Evolutionary conservation across 352 stramenopile species (phyloP), one percentile per base, ranked within the genome.

Genomic region (Hyphochytrium catenoides): DNA sequence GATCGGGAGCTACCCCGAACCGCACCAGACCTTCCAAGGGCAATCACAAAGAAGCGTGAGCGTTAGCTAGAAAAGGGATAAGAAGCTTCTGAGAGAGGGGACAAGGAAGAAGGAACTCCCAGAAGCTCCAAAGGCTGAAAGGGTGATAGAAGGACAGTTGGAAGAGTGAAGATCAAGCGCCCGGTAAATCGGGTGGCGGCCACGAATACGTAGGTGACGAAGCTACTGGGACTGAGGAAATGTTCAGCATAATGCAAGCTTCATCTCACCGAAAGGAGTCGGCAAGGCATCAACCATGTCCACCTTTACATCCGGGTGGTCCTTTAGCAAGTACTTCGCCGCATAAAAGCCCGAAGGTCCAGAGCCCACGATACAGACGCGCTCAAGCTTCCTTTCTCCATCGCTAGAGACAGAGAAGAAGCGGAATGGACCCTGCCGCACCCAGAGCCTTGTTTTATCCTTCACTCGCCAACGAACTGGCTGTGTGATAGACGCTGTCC

Each of bases 1-100:
- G 89, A 60, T 98, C 90, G 1, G 90, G 91, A 14, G 87, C 90
- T 1, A 98, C 88, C 17, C 90, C 91, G 8, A 65, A 92, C 34
- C 90, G 69, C 21, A 98, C 87, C 31, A 98, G 68, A 3, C 91
- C 62, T 66, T 45, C 27, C 37, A 15, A 45, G 14, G 15, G 12
- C 23, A 38, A 9, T 7, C 4, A 9, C 16, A 26, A 36, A n/a
- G 18, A 28, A 49, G 4, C 17, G 14, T 23, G 37, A 41, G 12
- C 15, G 2, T 33, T 2, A 33, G 27, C 4, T 12, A 6, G 1
- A 17, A 19, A n/a, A 9, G 9, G 7, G 27, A 36, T 39, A 7
- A 9, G 34, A 12, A 15, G 16, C n/a, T 12, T 8, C 21, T 29
- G 8, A 36, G 9, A 8, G 7, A 8, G 8, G 7, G 16, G 34